These are phyloP conservation scores for Solanum clarkiae DNA, from an alignment of 257 asterid genomes.

Conservation along the genomic window DNA sequence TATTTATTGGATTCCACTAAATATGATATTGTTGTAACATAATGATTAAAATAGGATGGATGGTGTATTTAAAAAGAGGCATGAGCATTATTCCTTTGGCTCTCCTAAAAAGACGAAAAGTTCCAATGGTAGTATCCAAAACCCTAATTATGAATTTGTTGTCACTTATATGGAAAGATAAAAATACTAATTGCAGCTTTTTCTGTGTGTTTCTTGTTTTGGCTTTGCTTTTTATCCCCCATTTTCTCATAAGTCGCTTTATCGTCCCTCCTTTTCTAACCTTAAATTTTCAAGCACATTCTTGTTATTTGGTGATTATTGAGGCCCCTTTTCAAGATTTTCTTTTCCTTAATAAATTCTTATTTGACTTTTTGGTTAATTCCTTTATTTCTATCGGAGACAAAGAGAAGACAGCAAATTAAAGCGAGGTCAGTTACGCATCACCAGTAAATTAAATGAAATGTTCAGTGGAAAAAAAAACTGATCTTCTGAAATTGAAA, in stretches of 20 bases:
- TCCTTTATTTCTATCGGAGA: not conserved
- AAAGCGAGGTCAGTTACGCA: not conserved
- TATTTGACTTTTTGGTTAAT: not conserved
- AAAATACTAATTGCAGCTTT: not conserved
- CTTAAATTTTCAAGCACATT: conserved; percentile 1
- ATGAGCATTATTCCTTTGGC: not conserved
- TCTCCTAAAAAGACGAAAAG: not conserved
- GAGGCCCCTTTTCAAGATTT: not conserved
- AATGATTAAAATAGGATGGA: too few species aligned
- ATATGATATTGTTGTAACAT: too few species aligned
- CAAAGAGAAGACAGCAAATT: conserved; percentile 3
- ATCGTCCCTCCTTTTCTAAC: not conserved
- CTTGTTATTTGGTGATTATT: conserved; percentile 22
- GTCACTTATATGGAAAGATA: not conserved
- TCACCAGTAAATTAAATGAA: not conserved
- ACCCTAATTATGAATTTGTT: not conserved
- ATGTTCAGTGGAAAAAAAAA: not conserved
- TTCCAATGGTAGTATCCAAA: not conserved
- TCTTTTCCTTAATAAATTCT: not conserved
- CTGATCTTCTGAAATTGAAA: not conserved
- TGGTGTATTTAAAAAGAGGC: not conserved
- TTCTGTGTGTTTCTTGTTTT: not conserved
- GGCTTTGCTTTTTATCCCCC: not conserved
- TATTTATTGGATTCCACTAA: too few species aligned
- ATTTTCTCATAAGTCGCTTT: not conserved